Conservation (phyloP, 2,329 filamentous ascomycete genomes). For the Beauveria brongniartii region DNA sequence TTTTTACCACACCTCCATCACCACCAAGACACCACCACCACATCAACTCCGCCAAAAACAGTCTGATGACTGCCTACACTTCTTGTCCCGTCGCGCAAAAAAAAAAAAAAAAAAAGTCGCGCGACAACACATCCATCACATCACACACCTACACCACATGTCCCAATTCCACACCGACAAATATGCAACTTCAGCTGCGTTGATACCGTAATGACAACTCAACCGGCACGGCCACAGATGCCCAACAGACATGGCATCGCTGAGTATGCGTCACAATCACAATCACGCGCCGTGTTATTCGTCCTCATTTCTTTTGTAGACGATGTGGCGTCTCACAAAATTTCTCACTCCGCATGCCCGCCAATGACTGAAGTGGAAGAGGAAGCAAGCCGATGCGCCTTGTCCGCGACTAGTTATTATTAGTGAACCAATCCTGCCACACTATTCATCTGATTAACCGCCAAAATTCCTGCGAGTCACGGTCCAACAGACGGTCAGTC, state of each 20-base stretch:
- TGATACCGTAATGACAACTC: background rate
- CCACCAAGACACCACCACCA: background rate
- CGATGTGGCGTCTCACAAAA: background rate
- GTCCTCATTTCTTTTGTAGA: background rate
- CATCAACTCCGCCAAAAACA: background rate
- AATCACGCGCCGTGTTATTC: background rate
- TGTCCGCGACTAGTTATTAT: too few species aligned
- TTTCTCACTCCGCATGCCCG: background rate
- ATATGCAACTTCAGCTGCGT: background rate
- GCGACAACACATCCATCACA: constrained; percentile 7
- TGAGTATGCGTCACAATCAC: constrained; percentile 1
- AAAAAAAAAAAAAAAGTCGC: background rate
- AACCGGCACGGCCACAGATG: background rate
- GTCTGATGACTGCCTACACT: constrained; percentile 3
- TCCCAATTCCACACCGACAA: constrained; percentile 4
- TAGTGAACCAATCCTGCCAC: background rate
- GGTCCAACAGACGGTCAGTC: background rate
- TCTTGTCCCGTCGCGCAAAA: background rate
- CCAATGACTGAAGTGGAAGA: background rate
- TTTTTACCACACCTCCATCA: background rate
- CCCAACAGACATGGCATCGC: background rate
- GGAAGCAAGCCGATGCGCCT: background rate
- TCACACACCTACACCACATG: constrained; percentile 4
- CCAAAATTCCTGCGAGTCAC: background rate
- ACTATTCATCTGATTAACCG: background rate